Base-by-base conservation (phyloP, 169 alveolate species). In the Eimeria brunetti region DNA sequence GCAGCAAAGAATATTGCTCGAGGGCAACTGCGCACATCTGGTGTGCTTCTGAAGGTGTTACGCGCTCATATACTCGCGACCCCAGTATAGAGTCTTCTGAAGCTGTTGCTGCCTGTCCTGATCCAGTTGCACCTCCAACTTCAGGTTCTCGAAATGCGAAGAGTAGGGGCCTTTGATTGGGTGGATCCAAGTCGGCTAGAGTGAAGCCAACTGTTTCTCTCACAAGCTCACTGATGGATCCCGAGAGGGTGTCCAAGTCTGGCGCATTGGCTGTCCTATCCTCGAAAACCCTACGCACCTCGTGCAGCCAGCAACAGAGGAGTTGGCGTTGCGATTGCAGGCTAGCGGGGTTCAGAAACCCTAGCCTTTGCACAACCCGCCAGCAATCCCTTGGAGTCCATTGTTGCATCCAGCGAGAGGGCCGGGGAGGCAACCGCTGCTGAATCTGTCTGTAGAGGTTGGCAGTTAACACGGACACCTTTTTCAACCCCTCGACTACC, bases 251-350 rank as follows among this genome's bases (percentile, higher is more conserved):
- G 20, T 85, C 64, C 80, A 85, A 20, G 96, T 99, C 99, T 69
- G 97, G 98, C 75, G 96, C 88, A 94, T 97, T 97, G 86, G 99
- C 97, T 93, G 98, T 97, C 94, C 99, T 98, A 96, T 99, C 99
- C 95, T 98, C 98, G 93, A 99, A 98, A 67, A 99, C 99, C 89
- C 99, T 96, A 96, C 98, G 99, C 95, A 99, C 98, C 97, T 99
- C 99, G 96, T 99, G 99, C 96, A 98, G 98, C 99, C 99, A 99
- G 67, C 99, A 97, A 49, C 92, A 58, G 51, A 85, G 92, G 49
- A 85, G 76, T 38, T 85, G 92, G 62, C 36, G 51, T 36, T 60
- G 92, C 0, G 92, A 58, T 56, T 83, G 75, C 30, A 83, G 90
- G 6, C 80, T 41, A 69, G 24, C 64, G 41, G 58, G 46, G 27